Base-by-base conservation (phyloP, 176 grass and related monocot genomes). In the Triticum urartu region DNA sequence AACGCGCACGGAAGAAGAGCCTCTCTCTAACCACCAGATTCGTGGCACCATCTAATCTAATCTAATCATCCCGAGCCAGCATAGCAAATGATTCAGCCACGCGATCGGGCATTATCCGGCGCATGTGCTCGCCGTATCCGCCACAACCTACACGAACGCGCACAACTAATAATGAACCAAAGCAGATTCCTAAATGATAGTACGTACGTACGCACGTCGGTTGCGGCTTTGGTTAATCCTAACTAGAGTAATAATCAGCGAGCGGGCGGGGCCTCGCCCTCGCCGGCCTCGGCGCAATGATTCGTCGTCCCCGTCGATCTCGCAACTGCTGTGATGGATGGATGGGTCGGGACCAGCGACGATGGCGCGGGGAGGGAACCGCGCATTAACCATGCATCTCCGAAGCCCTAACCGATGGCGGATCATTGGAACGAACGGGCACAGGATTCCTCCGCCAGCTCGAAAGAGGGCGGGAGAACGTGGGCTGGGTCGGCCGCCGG, bases 371-470 rank as follows among this genome's bases (percentile, higher is more conserved):
- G 64, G 64, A 9, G 72, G 75, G 58, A 58, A 21, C 73, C 56
- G 58, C 35, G 80, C 84, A 75, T 85, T 83, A 78, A 72, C 78
- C 18, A 30, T 30, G 28, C 28, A 28, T 43, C 58, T 69, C 17
- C 54, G 1, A 68, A 9, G 9, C 9, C 33, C 54, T 64, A 43
- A 40, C 48, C 24, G 64, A 42, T 21, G 78, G 66, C 58, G 30
- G 4, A 39, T 85, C 56, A 48, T 85, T 85, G 79, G 30, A 40
- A 77, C 1, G 72, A 42, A 1, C 17, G 15, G 5, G 81, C 59
- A 25, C 69, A 24, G 34, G 89, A 91, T 91, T 88, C 89, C 68
- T 28, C 6, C 33, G 70, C 81, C 89, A 91, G 89, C 81, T 88
- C 81, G 66, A 88, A 88, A 88, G 89, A 91, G 81, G 1, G 32